Base-by-base conservation (phyloP, 768 basidiomycete genomes). In the Xerocomus brunneocitrinus region DNA sequence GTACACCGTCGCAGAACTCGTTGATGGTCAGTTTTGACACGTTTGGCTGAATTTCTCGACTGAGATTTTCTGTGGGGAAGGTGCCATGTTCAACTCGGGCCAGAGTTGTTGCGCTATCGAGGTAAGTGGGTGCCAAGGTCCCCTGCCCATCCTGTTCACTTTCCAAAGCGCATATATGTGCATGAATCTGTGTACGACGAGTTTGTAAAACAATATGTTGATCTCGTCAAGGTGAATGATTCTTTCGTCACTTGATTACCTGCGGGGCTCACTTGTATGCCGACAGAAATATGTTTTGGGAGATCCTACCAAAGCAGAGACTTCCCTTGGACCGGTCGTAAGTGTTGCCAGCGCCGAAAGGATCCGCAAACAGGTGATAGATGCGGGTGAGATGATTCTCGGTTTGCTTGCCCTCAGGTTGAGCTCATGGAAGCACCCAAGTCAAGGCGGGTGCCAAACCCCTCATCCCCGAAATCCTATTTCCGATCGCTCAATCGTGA, bases 61-160 rank as follows among this genome's bases (percentile, higher is more conserved):
- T 51, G 4, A 54, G 22, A 7, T 8, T 24, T 22, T 27, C 25
- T 40, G 34, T 22, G 38, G 19, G 19, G 1, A 60, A 92, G 90
- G 92, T 35, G 87, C 92, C 4, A 85, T 95, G 73, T 99, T 93
- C 77, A 98, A 98, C 71, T 94, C 95, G 14, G 97, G 97, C 2
- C 97, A 99, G 71, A 95, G 92, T 58, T 98, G 95, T 70, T 98
- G 95, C 65, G 84, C 89, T 0, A 76, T 98, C 55, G 97, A 99
- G 76, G 89, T 88, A 56, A 14, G 74, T 63, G 5, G 34, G 31
- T 39, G 24, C n/a, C 32, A 14, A 22, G 22, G 27, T 14, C 16
- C 27, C 30, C 34, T 48, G 35, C 16, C 5, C 8, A 1, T 31
- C 39, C 19, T 10, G 14, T 16, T 44, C n/a, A 46, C 25, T 6